Evolutionary conservation across 2,329 filamentous ascomycete genomes (phyloP).

Genomic region (Colletotrichum chrysophilum): DNA sequence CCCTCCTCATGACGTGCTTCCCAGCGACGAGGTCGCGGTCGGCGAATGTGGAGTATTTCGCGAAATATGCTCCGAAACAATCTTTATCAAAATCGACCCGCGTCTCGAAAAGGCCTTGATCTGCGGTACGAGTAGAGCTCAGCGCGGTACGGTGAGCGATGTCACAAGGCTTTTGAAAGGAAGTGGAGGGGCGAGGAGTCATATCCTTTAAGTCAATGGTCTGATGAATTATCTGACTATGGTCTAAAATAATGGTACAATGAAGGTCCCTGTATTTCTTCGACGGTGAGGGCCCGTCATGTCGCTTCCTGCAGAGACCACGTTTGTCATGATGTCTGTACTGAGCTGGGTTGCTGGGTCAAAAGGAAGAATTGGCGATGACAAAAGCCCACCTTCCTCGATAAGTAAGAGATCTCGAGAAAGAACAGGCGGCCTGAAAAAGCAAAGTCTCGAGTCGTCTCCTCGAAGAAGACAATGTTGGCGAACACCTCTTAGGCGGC

Average conservation of each 20-base stretch:
- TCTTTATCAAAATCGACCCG: accelerated
- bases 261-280: not conserved
- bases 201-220: not conserved
- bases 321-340: not conserved
- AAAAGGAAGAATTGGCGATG: not conserved
- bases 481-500: not conserved
- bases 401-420: not conserved
- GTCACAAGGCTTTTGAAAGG: not conserved
- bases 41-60: accelerated
- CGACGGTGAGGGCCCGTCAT: accelerated
- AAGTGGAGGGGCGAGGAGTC: not conserved
- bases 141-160: accelerated
- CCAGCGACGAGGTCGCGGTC: accelerated
- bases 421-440: not conserved
- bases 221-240: not conserved
- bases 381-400: too few relatives aligned
- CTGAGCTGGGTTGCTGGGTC: not conserved
- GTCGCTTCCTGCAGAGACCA: not conserved
- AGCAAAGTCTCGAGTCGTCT: not conserved
- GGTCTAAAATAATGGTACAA: not conserved
- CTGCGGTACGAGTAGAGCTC: not conserved
- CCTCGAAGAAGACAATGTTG: not conserved
- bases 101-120: not conserved
- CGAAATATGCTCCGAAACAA: not conserved
- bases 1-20: not conserved